Percentiles rank a stretch among this genome's conserved stretches.
phyloP scores from a whole-genome alignment of 352 stramenopile species.

The Blastocystis sp. region DNA sequence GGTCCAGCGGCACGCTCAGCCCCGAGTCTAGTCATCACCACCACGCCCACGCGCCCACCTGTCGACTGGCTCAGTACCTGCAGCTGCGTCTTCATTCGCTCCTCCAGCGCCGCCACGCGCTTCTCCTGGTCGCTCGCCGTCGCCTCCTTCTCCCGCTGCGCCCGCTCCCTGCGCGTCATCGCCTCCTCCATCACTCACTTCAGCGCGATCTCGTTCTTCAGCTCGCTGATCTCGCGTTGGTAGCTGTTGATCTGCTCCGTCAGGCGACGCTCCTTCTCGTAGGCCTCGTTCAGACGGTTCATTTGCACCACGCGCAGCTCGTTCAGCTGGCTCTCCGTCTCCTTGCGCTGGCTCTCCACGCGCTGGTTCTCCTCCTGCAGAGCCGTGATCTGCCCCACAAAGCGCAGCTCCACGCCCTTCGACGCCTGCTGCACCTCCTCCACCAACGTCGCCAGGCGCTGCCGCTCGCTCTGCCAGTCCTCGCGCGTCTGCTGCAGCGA shows the following conservation, averaged over 20 bases:
- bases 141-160: neutral
- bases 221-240: constrained; percentile 16
- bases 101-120: constrained; percentile 28
- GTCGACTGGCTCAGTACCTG: neutral
- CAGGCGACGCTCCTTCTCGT: constrained; percentile 51
- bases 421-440: constrained; percentile 31
- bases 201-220: neutral
- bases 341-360: neutral
- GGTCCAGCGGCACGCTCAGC: constrained; percentile 37
- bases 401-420: constrained; percentile 45
- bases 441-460: constrained; percentile 12
- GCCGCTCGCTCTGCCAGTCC: constrained; percentile 37
- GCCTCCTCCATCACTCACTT: neutral
- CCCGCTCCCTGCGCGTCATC: neutral
- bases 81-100: constrained; percentile 33
- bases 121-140: constrained; percentile 1
- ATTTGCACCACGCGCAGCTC: constrained; percentile 28
- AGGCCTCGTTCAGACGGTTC: constrained; percentile 39
- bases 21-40: neutral
- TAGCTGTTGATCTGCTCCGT: constrained; percentile 34
- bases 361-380: constrained; percentile 32
- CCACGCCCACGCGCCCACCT: too few relatives aligned
- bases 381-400: constrained; percentile 1
- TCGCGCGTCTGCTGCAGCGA: constrained; percentile 31
- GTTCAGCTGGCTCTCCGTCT: constrained; percentile 20